A percentile compares a stretch with the other conserved stretches of the same genome.
Conservation (phyloP, 179 eudicot species). For the Pouteria campechiana region DNA sequence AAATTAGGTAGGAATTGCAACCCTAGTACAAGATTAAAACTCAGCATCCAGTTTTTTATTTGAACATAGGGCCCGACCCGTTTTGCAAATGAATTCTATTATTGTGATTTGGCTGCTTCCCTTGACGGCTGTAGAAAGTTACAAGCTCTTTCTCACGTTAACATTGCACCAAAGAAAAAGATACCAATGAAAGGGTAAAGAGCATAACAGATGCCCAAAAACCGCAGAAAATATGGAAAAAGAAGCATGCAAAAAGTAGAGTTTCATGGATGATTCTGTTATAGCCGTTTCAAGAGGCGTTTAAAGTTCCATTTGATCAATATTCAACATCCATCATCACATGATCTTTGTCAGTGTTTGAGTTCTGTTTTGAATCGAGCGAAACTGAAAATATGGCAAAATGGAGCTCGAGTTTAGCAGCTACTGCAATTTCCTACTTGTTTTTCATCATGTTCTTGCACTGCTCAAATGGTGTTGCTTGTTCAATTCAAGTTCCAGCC, state of each 20-base stretch:
- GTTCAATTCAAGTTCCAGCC: slow-evolving; percentile 41
- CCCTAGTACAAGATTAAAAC: too few relatives aligned
- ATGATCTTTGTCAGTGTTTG: background rate
- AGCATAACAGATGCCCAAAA: too few relatives aligned
- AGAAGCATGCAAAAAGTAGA: slow-evolving; percentile 3
- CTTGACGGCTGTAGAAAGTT: too few relatives aligned
- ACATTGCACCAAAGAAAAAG: too few relatives aligned
- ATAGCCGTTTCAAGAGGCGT: slow-evolving; percentile 1
- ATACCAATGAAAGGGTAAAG: too few relatives aligned
- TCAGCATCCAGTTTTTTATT: too few relatives aligned
- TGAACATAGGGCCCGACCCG: too few relatives aligned
- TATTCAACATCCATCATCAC: slow-evolving; percentile 1
- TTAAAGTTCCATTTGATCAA: background rate
- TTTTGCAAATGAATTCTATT: too few relatives aligned
- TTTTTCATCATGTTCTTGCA: background rate
- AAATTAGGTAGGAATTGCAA: too few relatives aligned
- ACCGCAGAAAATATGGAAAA: slow-evolving; percentile 9
- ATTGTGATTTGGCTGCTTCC: too few relatives aligned
- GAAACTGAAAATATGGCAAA: background rate
- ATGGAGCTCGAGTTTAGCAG: background rate
- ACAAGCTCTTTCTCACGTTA: too few relatives aligned
- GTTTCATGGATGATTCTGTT: background rate
- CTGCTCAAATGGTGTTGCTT: slow-evolving; percentile 4
- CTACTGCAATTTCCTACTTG: background rate
- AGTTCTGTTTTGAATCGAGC: background rate